These are phyloP conservation scores for Alternaria viburni DNA, from an alignment of 2,329 filamentous ascomycete genomes.

Conservation along the genomic window DNA sequence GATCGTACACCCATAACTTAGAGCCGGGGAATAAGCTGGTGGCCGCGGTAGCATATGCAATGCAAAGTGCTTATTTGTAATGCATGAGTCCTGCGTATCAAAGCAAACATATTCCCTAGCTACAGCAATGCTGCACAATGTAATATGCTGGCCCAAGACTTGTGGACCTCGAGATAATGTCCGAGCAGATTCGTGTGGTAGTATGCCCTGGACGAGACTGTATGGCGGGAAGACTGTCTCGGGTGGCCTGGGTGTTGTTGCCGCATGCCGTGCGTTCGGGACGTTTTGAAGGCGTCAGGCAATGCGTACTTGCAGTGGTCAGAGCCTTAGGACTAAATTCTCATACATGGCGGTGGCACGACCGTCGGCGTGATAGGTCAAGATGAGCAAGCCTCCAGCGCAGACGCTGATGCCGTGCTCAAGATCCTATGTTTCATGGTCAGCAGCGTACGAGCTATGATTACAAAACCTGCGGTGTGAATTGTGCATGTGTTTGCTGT, in stretches of 20 bases:
- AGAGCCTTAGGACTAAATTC: neutral
- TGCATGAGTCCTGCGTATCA: slow-evolving; percentile 14
- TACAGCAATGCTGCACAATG: neutral
- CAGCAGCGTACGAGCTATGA: neutral
- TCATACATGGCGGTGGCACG: neutral
- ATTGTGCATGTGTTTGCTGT: neutral
- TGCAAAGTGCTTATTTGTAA: slow-evolving; percentile 11
- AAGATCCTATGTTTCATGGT: slow-evolving; percentile 1
- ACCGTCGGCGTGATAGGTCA: neutral
- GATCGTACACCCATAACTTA: neutral
- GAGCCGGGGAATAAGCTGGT: slow-evolving; percentile 8
- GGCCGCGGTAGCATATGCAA: slow-evolving; percentile 7
- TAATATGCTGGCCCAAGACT: neutral
- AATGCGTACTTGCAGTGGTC: slow-evolving; percentile 3
- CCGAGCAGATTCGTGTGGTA: neutral
- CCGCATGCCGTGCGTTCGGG: neutral
- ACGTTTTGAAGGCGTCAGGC: neutral
- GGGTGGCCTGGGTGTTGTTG: neutral
- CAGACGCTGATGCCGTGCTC: neutral
- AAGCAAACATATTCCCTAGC: slow-evolving; percentile 3
- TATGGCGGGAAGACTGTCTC: neutral
- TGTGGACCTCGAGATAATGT: neutral
- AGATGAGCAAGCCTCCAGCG: neutral
- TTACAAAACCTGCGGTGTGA: neutral
- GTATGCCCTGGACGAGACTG: slow-evolving; percentile 1